phyloP scores from a whole-genome alignment of 2,329 filamentous ascomycete genomes.

The Colletotrichum sp. region DNA sequence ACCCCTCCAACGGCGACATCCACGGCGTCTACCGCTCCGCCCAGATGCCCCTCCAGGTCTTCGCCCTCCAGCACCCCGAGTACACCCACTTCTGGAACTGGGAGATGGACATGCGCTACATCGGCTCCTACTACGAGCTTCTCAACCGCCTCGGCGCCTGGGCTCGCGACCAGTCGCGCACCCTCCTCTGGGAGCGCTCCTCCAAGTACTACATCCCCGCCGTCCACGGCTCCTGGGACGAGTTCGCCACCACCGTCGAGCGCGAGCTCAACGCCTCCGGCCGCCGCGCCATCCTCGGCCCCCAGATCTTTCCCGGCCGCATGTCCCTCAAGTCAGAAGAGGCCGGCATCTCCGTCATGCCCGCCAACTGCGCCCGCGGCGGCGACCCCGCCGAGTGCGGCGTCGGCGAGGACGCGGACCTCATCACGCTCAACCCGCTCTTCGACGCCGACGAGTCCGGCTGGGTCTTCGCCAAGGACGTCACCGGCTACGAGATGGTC shows the following conservation, averaged over 20 bases:
- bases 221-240: slow-evolving; percentile 73
- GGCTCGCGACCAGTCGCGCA: slow-evolving; percentile 71
- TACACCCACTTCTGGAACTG: slow-evolving; percentile 75
- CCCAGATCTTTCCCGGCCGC: slow-evolving; percentile 57
- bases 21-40: slow-evolving; percentile 74
- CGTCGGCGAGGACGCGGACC: slow-evolving; percentile 73
- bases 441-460: slow-evolving; percentile 75
- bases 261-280: slow-evolving; percentile 61
- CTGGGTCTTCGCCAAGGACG: slow-evolving; percentile 75
- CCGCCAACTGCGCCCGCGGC: slow-evolving; percentile 59
- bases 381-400: slow-evolving; percentile 62
- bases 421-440: slow-evolving; percentile 79
- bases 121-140: slow-evolving; percentile 74
- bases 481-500: slow-evolving; percentile 68
- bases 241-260: slow-evolving; percentile 71
- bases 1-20: slow-evolving; percentile 61
- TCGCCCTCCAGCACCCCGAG: slow-evolving; percentile 66
- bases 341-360: slow-evolving; percentile 57
- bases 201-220: slow-evolving; percentile 78
- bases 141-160: slow-evolving; percentile 72
- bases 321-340: slow-evolving; percentile 55
- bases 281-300: slow-evolving; percentile 71
- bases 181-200: slow-evolving; percentile 79
- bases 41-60: slow-evolving; percentile 69
- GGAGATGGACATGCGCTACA: slow-evolving; percentile 72